Evolutionary conservation across 306 rosid genomes (phyloP).

Genomic region (Cucurbita ficifolia): DNA sequence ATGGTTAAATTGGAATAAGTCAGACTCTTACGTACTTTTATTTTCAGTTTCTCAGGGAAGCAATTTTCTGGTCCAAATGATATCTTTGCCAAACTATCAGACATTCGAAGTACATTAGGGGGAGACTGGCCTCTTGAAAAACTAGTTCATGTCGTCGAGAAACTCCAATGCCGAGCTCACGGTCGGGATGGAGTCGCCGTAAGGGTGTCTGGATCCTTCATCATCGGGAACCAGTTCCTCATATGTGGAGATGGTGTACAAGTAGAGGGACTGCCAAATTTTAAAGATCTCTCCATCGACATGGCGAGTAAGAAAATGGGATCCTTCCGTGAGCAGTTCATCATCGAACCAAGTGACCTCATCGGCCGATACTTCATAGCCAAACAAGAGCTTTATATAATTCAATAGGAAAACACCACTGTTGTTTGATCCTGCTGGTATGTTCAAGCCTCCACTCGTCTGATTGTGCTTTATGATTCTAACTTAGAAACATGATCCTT

Average conservation of each 20-base stretch:
- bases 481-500: background rate
- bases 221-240: constrained; percentile 80
- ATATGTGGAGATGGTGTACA: constrained; percentile 95
- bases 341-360: constrained; percentile 52
- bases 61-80: constrained; percentile 43
- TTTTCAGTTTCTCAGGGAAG: constrained; percentile 66
- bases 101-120: constrained; percentile 51
- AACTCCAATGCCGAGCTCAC: constrained; percentile 67
- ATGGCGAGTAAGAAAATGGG: constrained; percentile 72
- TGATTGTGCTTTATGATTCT: background rate
- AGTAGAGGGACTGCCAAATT: constrained; percentile 74
- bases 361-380: constrained; percentile 69
- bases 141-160: constrained; percentile 84
- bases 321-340: constrained; percentile 71
- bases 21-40: too few relatives aligned
- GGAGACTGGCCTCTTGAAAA: constrained; percentile 95
- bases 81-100: constrained; percentile 41
- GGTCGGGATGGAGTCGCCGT: constrained; percentile 75
- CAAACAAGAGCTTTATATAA: constrained; percentile 73
- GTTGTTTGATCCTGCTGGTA: background rate
- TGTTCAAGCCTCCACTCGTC: background rate
- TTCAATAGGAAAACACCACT: constrained; percentile 20
- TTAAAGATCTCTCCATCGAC: constrained; percentile 76
- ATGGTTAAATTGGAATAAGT: too few relatives aligned
- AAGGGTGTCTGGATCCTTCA: constrained; percentile 79